Conservation (phyloP, 192 early-diverging fungal species). For the Powellomyces hirtus region DNA sequence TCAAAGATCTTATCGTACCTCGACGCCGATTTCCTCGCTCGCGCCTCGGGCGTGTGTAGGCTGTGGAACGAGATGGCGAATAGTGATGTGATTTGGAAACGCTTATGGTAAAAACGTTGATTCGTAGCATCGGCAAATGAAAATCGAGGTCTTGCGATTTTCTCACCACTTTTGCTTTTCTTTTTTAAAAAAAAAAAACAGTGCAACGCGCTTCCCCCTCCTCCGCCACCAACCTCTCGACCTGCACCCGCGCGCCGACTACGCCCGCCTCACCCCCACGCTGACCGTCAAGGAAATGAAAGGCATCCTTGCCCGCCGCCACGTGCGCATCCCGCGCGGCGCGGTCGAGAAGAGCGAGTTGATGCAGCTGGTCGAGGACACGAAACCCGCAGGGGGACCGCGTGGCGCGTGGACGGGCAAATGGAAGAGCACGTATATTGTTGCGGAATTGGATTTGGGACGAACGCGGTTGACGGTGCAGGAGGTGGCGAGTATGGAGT, state of each 20-base stretch:
- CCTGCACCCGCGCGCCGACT: constrained; percentile 37
- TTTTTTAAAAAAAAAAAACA: too few species aligned
- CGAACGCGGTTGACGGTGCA: constrained; percentile 31
- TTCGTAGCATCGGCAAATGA: too few species aligned
- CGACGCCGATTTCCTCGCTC: constrained; percentile 1
- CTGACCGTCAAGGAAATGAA: constrained; percentile 35
- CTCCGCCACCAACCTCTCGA: constrained; percentile 24
- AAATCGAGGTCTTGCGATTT: too few species aligned
- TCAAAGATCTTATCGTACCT: constrained; percentile 5
- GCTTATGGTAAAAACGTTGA: constrained; percentile 4
- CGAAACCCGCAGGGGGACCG: constrained; percentile 12
- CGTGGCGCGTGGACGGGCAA: constrained; percentile 19
- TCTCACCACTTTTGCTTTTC: too few species aligned
- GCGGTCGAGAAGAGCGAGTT: constrained; percentile 10
- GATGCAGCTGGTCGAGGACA: background rate
- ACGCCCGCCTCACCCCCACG: constrained; percentile 3
- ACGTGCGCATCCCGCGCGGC: constrained; percentile 11
- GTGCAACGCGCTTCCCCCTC: constrained; percentile 20
- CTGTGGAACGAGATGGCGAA: constrained; percentile 3
- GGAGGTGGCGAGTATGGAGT: constrained; percentile 32
- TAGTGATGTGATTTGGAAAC: constrained; percentile 15
- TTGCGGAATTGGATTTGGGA: constrained; percentile 37
- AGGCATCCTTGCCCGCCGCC: constrained; percentile 20
- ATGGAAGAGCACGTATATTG: constrained; percentile 39
- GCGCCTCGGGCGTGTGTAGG: background rate